Percentiles rank a stretch among this genome's conserved stretches.
phyloP scores from a whole-genome alignment of 495 filamentous ascomycete genomes.

The Penicillium robsamsonii region DNA sequence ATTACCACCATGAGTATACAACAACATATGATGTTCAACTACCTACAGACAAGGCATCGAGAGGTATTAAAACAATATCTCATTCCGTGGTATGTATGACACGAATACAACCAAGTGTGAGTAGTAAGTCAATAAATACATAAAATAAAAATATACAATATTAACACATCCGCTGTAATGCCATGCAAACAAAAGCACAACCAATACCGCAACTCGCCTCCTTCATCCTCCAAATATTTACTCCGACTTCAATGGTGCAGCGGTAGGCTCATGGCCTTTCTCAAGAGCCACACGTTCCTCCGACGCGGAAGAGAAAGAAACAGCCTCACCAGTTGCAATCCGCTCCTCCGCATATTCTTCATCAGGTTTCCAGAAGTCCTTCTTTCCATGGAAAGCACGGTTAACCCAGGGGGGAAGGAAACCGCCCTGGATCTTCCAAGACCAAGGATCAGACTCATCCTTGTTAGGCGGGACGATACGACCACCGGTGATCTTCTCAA shows the following conservation, averaged over 20 bases:
- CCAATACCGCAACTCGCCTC: not conserved
- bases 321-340: constrained; percentile 9
- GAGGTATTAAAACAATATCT: constrained; percentile 1
- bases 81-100: not conserved
- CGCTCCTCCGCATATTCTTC: constrained; percentile 29
- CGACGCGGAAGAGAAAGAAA: constrained; percentile 16
- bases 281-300: constrained; percentile 20
- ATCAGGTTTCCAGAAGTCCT: constrained; percentile 60
- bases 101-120: not conserved
- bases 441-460: constrained; percentile 71
- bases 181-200: not conserved
- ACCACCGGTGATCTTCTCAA: constrained; percentile 62
- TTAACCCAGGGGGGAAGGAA: constrained; percentile 68
- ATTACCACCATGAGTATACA: no score
- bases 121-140: not conserved
- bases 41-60: not conserved
- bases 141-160: not conserved
- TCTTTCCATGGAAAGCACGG: constrained; percentile 60
- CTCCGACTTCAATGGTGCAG: not conserved
- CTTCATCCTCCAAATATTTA: not conserved
- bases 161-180: constrained; percentile 5
- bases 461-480: constrained; percentile 71
- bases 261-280: constrained; percentile 7
- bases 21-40: not conserved
- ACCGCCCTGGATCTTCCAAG: constrained; percentile 64